Evolutionary conservation across 2,329 filamentous ascomycete genomes (phyloP), one percentile per base, ranked within the genome.

Genomic region (Penicillium sp.): DNA sequence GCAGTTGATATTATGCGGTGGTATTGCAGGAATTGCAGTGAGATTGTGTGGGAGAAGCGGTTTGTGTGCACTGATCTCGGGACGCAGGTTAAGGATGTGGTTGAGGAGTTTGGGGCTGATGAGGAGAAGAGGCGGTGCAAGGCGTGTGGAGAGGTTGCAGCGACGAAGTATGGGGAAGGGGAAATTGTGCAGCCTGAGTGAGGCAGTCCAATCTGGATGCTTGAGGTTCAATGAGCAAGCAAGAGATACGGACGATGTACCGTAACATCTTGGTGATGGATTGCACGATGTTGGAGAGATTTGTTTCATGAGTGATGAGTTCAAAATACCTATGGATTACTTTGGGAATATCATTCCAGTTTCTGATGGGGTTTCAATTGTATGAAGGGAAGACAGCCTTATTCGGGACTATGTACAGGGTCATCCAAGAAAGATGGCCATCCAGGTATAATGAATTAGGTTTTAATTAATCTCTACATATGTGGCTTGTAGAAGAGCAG

Each of bases 51-150:
- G 78, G 93, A 98, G 82, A 90, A 88, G 45, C 81, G 84, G 11
- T 98, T 99, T 72, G 87, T 95, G 75, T 96, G 92, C 76, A 93
- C 88, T 37, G 90, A 98, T 79, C 79, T 98, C 64, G 94, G 94
- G 20, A 94, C 90, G 25, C 95, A 98, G 86, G 94, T 99, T 73
- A 98, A 97, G 82, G 86, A 86, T 54, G 93, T 91, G 7, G 94
- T 98, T 39, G 87, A 96, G 76, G 83, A 82, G 20, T 98, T 98
- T 76, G 89, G 88, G 76, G 83, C 75, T 1, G 86, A 90, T 71
- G 83, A 87, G 58, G 82, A 86, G 60, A 86, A 85, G 76, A 86
- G 94, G 74, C 92, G 79, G 59, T 99, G 95, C 77, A 82, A 82
- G 67, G 83, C 81, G 34, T 99, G 95, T 76, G 92, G 93, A 22